A percentile compares a stretch with the other conserved stretches of the same genome.
Conservation (phyloP, 169 alveolate species). For the Plasmodium vivax region DNA sequence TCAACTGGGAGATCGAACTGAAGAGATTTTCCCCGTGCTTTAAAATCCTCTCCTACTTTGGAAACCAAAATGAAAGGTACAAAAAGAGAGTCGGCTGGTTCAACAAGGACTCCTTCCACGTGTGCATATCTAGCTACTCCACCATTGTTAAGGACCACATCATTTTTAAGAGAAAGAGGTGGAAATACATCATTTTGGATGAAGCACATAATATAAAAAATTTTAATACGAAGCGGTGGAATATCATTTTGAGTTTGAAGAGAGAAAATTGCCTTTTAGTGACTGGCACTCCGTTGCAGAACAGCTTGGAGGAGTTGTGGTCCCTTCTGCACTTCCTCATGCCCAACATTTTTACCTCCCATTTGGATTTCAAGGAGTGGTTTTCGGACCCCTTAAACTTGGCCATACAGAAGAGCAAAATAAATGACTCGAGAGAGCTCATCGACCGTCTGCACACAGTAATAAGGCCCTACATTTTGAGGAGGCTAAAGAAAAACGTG, state of each 20-base stretch:
- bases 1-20: conserved; percentile 99
- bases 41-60: conserved; percentile 95
- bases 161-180: conserved; percentile 94
- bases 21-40: conserved; percentile 98
- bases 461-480: conserved; percentile 96
- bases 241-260: conserved; percentile 96
- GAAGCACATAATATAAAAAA: conserved; percentile 99
- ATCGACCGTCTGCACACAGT: conserved; percentile 94
- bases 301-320: conserved; percentile 99
- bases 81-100: conserved; percentile 94
- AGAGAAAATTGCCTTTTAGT: conserved; percentile 95
- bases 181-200: conserved; percentile 98
- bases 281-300: conserved; percentile 99
- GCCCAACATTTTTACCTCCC: conserved; percentile 96
- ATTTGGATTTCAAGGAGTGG: conserved; percentile 97
- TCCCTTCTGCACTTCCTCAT: conserved; percentile 97
- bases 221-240: conserved; percentile 98
- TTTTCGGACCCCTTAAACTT: conserved; percentile 94
- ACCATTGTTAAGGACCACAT: conserved; percentile 95
- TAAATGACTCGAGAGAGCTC: conserved; percentile 76
- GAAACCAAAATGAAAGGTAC: conserved; percentile 89
- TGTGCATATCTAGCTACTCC: conserved; percentile 97
- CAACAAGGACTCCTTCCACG: conserved; percentile 95
- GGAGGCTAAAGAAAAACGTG: conserved; percentile 98
- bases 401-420: conserved; percentile 91